Evolutionary conservation across 2,329 filamentous ascomycete genomes (phyloP).

Genomic region (Pseudocercospora macadamiae): DNA sequence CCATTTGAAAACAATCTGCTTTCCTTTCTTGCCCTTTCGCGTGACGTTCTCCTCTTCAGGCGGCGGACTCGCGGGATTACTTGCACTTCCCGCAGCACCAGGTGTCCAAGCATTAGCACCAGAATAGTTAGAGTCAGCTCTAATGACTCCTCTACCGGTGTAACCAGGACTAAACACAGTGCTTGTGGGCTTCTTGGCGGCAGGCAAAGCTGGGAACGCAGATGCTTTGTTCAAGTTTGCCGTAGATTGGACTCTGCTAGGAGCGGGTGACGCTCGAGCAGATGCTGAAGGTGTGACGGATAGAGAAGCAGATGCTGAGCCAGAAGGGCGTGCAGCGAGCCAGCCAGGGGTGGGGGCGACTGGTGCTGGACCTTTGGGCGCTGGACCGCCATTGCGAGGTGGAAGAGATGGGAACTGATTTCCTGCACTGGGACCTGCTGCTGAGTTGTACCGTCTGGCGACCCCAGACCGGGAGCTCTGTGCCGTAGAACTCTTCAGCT

Average conservation of each 20-base stretch:
- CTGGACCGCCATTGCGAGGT: conserved; percentile 23
- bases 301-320: conserved; percentile 37
- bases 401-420: conserved; percentile 36
- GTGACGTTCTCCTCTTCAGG: conserved; percentile 39
- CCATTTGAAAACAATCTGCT: conserved; percentile 56
- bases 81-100: conserved; percentile 26
- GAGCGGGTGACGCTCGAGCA: conserved; percentile 37
- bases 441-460: conserved; percentile 58
- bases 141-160: conserved; percentile 48
- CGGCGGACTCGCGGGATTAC: conserved; percentile 28
- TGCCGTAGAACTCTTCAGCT: conserved; percentile 69
- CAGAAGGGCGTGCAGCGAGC: conserved; percentile 36
- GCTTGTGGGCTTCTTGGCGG: conserved; percentile 69
- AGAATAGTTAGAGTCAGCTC: conserved; percentile 45
- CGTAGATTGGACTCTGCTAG: conserved; percentile 41
- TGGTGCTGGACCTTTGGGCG: conserved; percentile 21
- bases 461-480: conserved; percentile 66
- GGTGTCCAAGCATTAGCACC: conserved; percentile 46
- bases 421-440: conserved; percentile 29
- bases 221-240: conserved; percentile 49
- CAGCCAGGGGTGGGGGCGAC: conserved; percentile 31
- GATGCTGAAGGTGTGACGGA: conserved; percentile 32
- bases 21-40: conserved; percentile 54
- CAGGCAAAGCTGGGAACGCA: conserved; percentile 80
- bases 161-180: conserved; percentile 57